Conservation (phyloP, 2,329 filamentous ascomycete species). For the Xenosphaeropsis pyriputrescens region DNA sequence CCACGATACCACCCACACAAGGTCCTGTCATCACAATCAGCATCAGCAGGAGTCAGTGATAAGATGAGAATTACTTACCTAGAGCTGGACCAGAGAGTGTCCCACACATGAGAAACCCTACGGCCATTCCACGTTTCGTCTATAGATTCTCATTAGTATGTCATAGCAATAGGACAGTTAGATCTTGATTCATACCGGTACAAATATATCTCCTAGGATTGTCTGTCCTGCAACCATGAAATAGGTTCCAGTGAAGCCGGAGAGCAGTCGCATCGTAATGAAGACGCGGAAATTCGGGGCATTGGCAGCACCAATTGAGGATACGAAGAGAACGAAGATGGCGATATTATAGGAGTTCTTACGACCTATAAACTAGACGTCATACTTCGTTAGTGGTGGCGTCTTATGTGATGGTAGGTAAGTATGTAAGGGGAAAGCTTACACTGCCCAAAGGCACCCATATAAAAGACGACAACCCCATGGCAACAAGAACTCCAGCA, state of each 20-base stretch:
- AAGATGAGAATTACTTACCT: not conserved
- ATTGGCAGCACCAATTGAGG: not conserved
- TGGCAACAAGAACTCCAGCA: slow-evolving; percentile 4
- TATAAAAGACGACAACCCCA: slow-evolving; percentile 5
- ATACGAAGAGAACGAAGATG: slow-evolving; percentile 1
- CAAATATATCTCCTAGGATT: not conserved
- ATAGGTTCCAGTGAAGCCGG: not conserved
- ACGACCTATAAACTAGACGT: slow-evolving; percentile 3
- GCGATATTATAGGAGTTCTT: slow-evolving; percentile 4
- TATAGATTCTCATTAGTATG: not conserved
- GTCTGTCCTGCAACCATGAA: not conserved
- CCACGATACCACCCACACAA: slow-evolving; percentile 17
- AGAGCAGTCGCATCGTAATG: not conserved
- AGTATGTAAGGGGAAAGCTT: not conserved
- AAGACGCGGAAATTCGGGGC: not conserved
- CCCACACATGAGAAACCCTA: not conserved
- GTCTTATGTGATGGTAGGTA: too few species aligned
- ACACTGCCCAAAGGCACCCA: slow-evolving; percentile 4
- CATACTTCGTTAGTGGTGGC: not conserved
- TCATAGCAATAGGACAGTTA: not conserved
- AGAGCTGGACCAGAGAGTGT: not conserved
- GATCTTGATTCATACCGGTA: not conserved
- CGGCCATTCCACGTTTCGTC: not conserved
- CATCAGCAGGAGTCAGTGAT: too few species aligned
- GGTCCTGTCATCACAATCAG: slow-evolving; percentile 12